phyloP scores from a whole-genome alignment of 1,284 basidiomycete species.

The Stereum hirsutum region DNA sequence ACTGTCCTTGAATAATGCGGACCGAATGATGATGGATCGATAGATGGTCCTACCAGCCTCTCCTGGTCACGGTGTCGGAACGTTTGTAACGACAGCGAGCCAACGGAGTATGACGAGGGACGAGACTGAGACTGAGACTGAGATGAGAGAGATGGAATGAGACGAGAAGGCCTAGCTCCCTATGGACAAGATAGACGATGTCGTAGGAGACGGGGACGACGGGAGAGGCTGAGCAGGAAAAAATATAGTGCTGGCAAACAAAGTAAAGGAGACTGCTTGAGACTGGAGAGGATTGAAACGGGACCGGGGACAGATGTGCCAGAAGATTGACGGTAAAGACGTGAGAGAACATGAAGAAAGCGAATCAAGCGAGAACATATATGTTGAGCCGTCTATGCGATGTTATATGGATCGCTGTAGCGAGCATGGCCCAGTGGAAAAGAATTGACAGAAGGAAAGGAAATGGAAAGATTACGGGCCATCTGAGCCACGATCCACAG shows the following conservation, averaged over 20 bases:
- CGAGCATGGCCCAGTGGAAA: neutral
- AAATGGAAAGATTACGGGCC: neutral
- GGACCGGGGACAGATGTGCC: neutral
- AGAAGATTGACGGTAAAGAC: neutral
- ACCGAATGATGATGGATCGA: too few species aligned
- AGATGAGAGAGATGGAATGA: too few species aligned
- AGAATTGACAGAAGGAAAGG: conserved; percentile 1
- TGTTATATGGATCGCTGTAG: conserved; percentile 4
- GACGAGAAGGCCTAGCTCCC: conserved; percentile 18
- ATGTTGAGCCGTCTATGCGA: conserved; percentile 10
- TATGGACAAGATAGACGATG: conserved; percentile 58
- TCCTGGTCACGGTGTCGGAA: too few species aligned
- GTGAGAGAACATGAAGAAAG: neutral
- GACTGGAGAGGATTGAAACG: neutral
- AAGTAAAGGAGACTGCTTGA: conserved; percentile 6
- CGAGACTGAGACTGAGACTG: too few species aligned
- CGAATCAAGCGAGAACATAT: neutral
- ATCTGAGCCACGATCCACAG: neutral
- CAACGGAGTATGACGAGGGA: too few species aligned
- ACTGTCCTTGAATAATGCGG: too few species aligned
- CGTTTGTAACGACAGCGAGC: too few species aligned
- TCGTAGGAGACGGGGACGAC: conserved; percentile 32
- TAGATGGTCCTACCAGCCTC: too few species aligned
- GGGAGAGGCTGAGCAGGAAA: too few species aligned
- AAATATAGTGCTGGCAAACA: conserved; percentile 18